Conservation (phyloP, 805 yeast species). For the Middelhovenomyces tepae region DNA sequence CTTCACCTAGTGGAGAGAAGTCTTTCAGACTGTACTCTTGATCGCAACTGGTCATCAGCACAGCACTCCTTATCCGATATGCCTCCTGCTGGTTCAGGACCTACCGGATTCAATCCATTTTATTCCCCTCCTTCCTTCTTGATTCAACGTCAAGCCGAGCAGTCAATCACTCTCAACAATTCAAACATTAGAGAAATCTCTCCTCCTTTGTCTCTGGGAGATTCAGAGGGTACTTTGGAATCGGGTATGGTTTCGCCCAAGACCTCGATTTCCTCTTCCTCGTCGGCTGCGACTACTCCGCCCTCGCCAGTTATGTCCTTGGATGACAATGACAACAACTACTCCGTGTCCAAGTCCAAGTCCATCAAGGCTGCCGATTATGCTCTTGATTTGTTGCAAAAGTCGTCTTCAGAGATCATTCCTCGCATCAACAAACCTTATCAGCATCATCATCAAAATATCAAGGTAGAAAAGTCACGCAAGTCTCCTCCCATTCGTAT, state of each 20-base stretch:
- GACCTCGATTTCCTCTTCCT: slow-evolving; percentile 4
- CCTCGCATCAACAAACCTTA: slow-evolving; percentile 1
- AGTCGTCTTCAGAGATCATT: not conserved
- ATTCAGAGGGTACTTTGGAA: no score
- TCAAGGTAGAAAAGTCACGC: no score
- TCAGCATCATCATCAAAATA: no score
- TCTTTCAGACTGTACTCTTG: no score
- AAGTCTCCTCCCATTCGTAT: no score
- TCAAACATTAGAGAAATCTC: no score
- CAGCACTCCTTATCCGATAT: no score
- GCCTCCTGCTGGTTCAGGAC: slow-evolving; percentile 2
- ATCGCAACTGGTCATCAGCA: no score
- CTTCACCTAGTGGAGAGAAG: no score
- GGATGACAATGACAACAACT: slow-evolving; percentile 3
- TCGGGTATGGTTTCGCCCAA: no score
- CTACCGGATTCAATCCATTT: slow-evolving; percentile 27
- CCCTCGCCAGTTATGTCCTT: slow-evolving; percentile 6
- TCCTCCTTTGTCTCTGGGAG: slow-evolving; percentile 1
- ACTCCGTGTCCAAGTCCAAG: not conserved
- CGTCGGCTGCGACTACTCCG: slow-evolving; percentile 2
- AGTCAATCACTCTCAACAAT: no score
- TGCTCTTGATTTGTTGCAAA: slow-evolving; percentile 5
- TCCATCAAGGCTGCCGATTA: slow-evolving; percentile 5
- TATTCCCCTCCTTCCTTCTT: slow-evolving; percentile 24
- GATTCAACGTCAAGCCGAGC: no score